A percentile compares a stretch with the other conserved stretches of the same genome.
These are phyloP conservation scores for Pseudogymnoascus sp. DNA, from an alignment of 2,329 filamentous ascomycete species.

Conservation along the genomic window DNA sequence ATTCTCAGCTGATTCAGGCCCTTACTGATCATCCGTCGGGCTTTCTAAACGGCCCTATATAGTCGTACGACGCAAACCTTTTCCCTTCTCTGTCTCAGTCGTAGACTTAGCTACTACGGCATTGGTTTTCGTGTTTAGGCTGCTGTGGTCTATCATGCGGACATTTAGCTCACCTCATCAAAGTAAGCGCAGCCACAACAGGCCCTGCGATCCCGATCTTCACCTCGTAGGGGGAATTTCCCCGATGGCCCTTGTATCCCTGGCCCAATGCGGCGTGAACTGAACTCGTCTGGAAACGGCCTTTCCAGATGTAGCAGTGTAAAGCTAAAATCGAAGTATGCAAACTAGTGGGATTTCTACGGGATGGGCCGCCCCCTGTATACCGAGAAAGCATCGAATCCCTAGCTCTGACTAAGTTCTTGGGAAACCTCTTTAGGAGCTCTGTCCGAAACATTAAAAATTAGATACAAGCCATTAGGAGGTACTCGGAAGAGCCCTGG, in stretches of 20 bases:
- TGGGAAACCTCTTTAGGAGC: not conserved
- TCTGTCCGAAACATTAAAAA: not conserved
- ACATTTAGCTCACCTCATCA: not conserved
- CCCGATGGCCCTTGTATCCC: not conserved
- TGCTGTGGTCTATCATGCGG: not conserved
- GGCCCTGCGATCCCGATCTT: not conserved
- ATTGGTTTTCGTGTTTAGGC: not conserved
- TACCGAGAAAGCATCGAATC: not conserved
- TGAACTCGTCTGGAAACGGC: not conserved
- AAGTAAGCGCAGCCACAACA: not conserved
- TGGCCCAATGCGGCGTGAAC: not conserved
- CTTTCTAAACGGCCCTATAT: not conserved
- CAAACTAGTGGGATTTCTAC: not conserved
- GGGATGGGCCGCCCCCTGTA: not conserved
- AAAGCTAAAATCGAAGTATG: not conserved
- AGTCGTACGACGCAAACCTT: not conserved
- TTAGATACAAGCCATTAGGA: not conserved
- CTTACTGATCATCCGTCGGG: not conserved
- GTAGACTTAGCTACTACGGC: not conserved
- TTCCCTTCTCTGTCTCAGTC: not conserved
- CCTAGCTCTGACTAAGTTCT: not conserved
- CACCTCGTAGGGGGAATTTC: not conserved
- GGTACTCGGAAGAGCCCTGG: not conserved
- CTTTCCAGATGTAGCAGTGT: not conserved
- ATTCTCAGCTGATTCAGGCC: not conserved